Conservation (phyloP, 441 rosid species). For the Eruca vesicaria region DNA sequence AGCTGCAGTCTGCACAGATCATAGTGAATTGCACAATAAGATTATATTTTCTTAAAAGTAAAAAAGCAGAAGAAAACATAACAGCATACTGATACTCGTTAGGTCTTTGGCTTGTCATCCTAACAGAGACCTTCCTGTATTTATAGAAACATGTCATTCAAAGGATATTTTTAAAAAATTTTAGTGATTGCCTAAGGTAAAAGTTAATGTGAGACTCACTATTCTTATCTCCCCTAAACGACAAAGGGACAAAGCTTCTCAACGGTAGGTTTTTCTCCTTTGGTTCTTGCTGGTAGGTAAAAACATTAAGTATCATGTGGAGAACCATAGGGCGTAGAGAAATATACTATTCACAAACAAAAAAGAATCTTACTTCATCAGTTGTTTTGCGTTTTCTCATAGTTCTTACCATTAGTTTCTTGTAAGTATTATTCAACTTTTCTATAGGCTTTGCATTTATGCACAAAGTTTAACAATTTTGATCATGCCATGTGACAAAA, state of each 20-base stretch:
- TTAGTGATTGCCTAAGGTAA: background rate
- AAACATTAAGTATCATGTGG: background rate
- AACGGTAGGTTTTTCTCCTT: constrained; percentile 50
- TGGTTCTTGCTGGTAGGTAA: constrained; percentile 44
- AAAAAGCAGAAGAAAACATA: constrained; percentile 14
- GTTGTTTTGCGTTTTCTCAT: constrained; percentile 39
- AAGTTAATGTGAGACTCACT: constrained; percentile 21
- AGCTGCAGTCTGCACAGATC: too few species aligned
- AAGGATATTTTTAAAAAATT: constrained; percentile 1
- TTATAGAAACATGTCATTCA: constrained; percentile 10
- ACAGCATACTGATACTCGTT: too few species aligned
- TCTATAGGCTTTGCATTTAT: constrained; percentile 67
- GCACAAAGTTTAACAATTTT: background rate
- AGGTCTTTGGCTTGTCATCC: constrained; percentile 39
- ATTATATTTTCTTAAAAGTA: too few species aligned
- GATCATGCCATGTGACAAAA: background rate
- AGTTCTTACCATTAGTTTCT: constrained; percentile 53
- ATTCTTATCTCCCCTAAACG: constrained; percentile 57
- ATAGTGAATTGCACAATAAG: too few species aligned
- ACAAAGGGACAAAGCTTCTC: constrained; percentile 78
- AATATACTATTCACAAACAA: background rate
- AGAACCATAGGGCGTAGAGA: background rate
- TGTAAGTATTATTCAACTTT: constrained; percentile 62
- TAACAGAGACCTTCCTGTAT: constrained; percentile 51
- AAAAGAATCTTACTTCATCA: constrained; percentile 45